These are phyloP conservation scores for Osmanthus fragrans DNA, from an alignment of 257 asterid species.

Conservation along the genomic window DNA sequence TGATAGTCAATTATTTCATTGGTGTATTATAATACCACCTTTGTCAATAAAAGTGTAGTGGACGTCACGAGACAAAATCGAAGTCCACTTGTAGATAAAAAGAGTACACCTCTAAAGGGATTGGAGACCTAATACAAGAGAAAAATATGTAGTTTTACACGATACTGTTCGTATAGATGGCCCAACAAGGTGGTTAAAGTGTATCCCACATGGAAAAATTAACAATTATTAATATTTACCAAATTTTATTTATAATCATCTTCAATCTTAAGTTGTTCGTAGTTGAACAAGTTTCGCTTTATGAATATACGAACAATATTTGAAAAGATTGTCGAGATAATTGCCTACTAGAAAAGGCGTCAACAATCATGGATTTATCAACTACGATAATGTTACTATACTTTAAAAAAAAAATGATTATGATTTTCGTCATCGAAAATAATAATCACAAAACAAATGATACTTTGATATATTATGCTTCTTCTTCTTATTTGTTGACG, in stretches of 20 bases:
- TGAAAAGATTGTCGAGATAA: too few relatives aligned
- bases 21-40: neutral
- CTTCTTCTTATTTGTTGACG: too few relatives aligned
- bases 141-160: neutral
- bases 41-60: neutral
- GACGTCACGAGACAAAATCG: neutral
- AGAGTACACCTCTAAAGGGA: neutral
- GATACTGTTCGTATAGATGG: neutral
- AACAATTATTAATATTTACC: neutral
- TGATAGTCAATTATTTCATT: too few relatives aligned
- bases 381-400: too few relatives aligned
- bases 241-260: neutral
- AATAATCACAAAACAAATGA: neutral
- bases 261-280: too few relatives aligned
- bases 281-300: neutral
- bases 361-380: neutral
- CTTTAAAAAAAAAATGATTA: neutral
- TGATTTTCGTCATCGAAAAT: neutral
- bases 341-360: neutral
- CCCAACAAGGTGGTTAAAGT: conserved; percentile 11
- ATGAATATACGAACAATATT: neutral
- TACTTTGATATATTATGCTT: neutral
- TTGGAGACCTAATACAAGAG: neutral
- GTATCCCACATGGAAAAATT: conserved; percentile 5
- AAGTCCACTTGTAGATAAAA: neutral